phyloP scores from a whole-genome alignment of 2,329 filamentous ascomycete genomes.

The Blastomyces gilchristii region DNA sequence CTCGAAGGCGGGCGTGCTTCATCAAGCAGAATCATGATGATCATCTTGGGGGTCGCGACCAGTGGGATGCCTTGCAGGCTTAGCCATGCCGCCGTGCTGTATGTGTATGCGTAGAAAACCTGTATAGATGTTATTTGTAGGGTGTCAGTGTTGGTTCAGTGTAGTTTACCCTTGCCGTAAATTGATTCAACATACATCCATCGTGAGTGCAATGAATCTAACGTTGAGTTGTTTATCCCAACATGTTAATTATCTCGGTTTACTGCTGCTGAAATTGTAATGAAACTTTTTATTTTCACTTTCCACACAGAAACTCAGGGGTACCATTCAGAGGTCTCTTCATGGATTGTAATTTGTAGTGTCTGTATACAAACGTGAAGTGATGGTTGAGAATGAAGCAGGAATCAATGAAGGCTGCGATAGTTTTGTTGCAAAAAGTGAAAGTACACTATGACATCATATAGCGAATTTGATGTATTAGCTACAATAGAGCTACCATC shows the following conservation, averaged over 20 bases:
- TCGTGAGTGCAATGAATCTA: conserved; percentile 2
- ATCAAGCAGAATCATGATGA: conserved; percentile 49
- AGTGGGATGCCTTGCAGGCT: conserved; percentile 42
- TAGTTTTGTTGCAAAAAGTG: neutral
- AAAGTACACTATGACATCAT: neutral
- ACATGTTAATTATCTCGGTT: too few species aligned
- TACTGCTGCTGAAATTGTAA: neutral
- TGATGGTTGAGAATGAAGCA: neutral
- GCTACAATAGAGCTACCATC: neutral
- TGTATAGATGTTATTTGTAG: conserved; percentile 13
- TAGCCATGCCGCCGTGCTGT: conserved; percentile 37
- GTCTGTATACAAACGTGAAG: neutral
- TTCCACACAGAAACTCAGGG: neutral
- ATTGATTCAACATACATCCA: conserved; percentile 15
- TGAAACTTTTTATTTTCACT: neutral
- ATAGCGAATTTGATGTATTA: neutral
- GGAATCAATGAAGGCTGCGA: neutral
- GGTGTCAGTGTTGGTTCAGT: neutral
- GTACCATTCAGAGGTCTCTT: neutral
- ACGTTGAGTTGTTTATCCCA: too few species aligned
- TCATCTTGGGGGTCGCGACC: conserved; percentile 50
- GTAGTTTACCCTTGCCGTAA: neutral
- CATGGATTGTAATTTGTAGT: neutral
- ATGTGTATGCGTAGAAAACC: conserved; percentile 39
- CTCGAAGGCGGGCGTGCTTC: conserved; percentile 47